These are phyloP conservation scores for Hymenochaete sp. DNA, from an alignment of 1,284 basidiomycete species.

Conservation along the genomic window DNA sequence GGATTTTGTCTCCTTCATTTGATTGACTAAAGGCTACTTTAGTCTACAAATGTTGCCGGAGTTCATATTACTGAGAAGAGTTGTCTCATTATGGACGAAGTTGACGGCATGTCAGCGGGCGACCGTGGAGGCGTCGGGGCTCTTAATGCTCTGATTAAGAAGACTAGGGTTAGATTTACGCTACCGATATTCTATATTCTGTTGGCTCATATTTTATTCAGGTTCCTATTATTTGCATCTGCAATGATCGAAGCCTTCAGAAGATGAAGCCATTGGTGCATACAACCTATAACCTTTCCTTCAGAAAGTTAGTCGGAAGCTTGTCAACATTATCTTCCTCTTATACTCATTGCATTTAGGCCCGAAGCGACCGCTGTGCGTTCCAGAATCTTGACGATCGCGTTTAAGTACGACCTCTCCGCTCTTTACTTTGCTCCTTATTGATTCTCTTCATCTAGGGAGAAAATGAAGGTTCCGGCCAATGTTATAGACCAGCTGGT, in stretches of 20 bases:
- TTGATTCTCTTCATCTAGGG: conserved; percentile 49
- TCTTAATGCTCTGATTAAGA: conserved; percentile 86
- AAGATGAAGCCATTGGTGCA: conserved; percentile 85
- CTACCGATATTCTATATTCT: not conserved
- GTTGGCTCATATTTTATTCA: conserved; percentile 26
- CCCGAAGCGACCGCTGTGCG: conserved; percentile 70
- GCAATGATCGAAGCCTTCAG: conserved; percentile 79
- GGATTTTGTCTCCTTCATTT: not conserved
- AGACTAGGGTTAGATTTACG: conserved; percentile 60
- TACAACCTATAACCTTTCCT: conserved; percentile 72
- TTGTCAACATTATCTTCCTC: not conserved
- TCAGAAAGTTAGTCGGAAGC: conserved; percentile 51
- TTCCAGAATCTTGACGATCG: conserved; percentile 82
- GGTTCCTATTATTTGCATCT: conserved; percentile 97
- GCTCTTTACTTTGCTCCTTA: too few species aligned
- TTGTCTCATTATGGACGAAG: conserved; percentile 98
- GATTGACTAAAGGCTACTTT: conserved; percentile 4
- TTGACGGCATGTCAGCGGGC: conserved; percentile 97
- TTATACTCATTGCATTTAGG: conserved; percentile 33
- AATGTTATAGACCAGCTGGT: conserved; percentile 93
- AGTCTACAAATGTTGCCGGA: conserved; percentile 61
- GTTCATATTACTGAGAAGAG: conserved; percentile 70
- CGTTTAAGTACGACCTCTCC: conserved; percentile 65
- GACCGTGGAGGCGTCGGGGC: conserved; percentile 96
- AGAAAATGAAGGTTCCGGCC: conserved; percentile 84